phyloP scores from a whole-genome alignment of 768 basidiomycete species.

The Calocybe cyanea region DNA sequence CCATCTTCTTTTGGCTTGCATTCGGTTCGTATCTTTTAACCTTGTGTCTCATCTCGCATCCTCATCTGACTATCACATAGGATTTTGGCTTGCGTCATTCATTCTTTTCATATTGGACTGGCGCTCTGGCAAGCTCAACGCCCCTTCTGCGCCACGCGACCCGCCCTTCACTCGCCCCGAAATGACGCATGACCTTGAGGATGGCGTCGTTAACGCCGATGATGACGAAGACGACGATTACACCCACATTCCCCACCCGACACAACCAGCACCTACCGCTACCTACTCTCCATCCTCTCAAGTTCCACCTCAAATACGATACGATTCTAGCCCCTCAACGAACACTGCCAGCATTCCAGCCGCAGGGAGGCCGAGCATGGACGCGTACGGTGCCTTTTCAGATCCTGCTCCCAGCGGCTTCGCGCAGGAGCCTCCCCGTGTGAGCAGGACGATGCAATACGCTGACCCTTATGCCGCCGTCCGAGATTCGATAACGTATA shows the following conservation, averaged over 20 bases:
- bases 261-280: constrained; percentile 34
- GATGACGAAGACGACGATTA: constrained; percentile 54
- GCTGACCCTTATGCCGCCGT: constrained; percentile 87
- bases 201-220: constrained; percentile 38
- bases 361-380: constrained; percentile 65
- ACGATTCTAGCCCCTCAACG: not conserved
- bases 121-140: constrained; percentile 64
- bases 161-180: constrained; percentile 68
- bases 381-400: constrained; percentile 87
- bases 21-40: constrained; percentile 49
- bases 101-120: constrained; percentile 68
- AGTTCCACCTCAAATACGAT: constrained; percentile 23
- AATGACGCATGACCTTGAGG: constrained; percentile 48
- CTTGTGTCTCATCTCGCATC: not conserved
- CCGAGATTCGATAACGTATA: constrained; percentile 49
- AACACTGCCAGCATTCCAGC: constrained; percentile 5
- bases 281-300: constrained; percentile 24
- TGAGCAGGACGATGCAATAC: constrained; percentile 92
- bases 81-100: constrained; percentile 71
- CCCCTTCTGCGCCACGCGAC: constrained; percentile 53
- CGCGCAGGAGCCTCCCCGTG: constrained; percentile 44
- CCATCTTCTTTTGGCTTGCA: constrained; percentile 85
- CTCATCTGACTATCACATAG: constrained; percentile 31
- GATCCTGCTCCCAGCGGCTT: constrained; percentile 81
- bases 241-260: constrained; percentile 41